Evolutionary conservation across 164 flowering plant species (phyloP).

Genomic region (Berberis thunbergii): DNA sequence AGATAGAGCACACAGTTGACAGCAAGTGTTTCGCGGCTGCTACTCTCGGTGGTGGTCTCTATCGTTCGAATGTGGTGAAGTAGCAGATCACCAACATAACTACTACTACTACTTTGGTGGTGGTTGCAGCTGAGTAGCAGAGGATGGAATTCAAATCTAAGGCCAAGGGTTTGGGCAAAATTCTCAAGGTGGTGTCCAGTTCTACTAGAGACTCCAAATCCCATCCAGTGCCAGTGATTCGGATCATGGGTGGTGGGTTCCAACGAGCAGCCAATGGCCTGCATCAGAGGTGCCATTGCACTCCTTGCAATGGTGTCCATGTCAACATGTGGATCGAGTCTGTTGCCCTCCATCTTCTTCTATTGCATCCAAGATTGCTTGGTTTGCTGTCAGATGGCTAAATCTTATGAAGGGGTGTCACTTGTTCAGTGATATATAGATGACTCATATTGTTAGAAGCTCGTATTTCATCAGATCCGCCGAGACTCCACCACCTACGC

Average conservation of each 20-base stretch:
- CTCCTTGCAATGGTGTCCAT: slow-evolving; percentile 86
- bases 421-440: slow-evolving; percentile 63
- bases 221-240: slow-evolving; percentile 74
- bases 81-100: no score
- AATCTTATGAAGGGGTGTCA: slow-evolving; percentile 87
- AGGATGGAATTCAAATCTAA: slow-evolving; percentile 66
- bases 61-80: no score
- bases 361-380: slow-evolving; percentile 79
- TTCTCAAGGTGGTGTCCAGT: slow-evolving; percentile 73
- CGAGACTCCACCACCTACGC: background rate
- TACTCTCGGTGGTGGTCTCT: no score
- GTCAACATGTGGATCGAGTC: slow-evolving; percentile 72
- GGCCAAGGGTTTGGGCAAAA: slow-evolving; percentile 74
- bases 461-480: background rate
- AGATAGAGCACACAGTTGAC: slow-evolving; percentile 66
- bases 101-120: no score
- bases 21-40: slow-evolving; percentile 42
- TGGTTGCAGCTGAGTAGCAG: slow-evolving; percentile 20
- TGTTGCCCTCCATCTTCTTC: slow-evolving; percentile 26
- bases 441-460: slow-evolving; percentile 21
- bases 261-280: slow-evolving; percentile 60
- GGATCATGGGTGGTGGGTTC: slow-evolving; percentile 37
- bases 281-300: slow-evolving; percentile 94
- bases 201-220: slow-evolving; percentile 38
- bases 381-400: slow-evolving; percentile 85